phyloP scores from a whole-genome alignment of 163 green algal genomes.

The Coccomyxa subellipsoidea region DNA sequence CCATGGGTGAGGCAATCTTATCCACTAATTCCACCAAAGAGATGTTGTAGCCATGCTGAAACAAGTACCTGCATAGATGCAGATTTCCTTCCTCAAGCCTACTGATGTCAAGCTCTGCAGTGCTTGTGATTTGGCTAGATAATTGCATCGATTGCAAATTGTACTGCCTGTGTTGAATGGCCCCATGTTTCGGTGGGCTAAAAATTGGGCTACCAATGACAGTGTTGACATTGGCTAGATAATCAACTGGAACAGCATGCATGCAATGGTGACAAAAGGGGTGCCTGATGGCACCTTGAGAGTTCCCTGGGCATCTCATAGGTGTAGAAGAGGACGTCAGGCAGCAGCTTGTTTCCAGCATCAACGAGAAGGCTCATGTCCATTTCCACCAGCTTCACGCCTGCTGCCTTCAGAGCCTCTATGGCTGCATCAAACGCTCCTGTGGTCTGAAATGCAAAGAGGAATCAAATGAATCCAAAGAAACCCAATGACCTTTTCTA shows the following conservation, averaged over 20 bases:
- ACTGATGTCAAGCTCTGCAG: too few relatives aligned
- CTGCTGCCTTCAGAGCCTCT: background rate
- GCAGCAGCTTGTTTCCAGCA: background rate
- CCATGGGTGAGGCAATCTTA: constrained; percentile 11
- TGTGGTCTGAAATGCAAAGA: constrained; percentile 1
- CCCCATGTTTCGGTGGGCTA: too few relatives aligned
- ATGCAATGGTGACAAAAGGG: too few relatives aligned
- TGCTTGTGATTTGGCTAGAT: too few relatives aligned
- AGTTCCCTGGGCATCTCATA: constrained; percentile 24
- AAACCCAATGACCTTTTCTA: too few relatives aligned
- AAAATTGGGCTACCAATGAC: too few relatives aligned
- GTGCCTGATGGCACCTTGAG: constrained; percentile 19
- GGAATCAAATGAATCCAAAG: background rate
- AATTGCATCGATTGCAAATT: too few relatives aligned
- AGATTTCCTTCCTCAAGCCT: background rate
- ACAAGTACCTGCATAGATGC: constrained; percentile 17
- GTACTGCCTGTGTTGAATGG: too few relatives aligned
- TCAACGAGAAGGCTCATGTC: constrained; percentile 12
- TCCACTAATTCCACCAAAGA: constrained; percentile 13
- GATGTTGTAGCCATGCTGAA: constrained; percentile 18
- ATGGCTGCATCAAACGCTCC: background rate
- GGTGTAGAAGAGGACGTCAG: background rate
- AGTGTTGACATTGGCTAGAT: too few relatives aligned
- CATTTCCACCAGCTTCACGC: background rate
- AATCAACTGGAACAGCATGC: too few relatives aligned